Conservation (phyloP, 2,329 filamentous ascomycete species). For the Neoarthrinium moseri region DNA sequence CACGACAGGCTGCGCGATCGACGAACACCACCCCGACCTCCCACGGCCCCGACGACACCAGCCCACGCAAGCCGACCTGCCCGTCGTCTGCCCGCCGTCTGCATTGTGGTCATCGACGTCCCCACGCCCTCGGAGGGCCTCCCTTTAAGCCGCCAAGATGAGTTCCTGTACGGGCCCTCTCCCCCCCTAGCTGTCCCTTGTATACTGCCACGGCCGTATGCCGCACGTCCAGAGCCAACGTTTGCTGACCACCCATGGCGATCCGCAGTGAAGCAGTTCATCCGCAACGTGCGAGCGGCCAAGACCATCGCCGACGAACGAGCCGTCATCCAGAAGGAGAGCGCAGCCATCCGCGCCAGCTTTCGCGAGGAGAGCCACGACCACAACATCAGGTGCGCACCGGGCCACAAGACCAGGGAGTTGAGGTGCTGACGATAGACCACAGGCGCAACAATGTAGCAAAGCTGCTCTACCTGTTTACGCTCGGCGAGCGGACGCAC, state of each 20-base stretch:
- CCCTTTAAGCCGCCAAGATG: constrained; percentile 11
- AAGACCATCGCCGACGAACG: constrained; percentile 99
- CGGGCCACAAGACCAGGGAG: too few species aligned
- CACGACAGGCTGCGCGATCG: background rate
- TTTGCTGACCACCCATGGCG: background rate
- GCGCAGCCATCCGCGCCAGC: constrained; percentile 93
- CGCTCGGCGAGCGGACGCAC: constrained; percentile 92
- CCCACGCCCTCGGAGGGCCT: constrained; percentile 13
- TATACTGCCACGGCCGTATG: background rate
- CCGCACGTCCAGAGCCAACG: too few species aligned
- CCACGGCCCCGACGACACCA: constrained; percentile 2
- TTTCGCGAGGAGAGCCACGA: constrained; percentile 97
- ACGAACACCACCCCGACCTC: background rate
- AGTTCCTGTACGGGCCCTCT: constrained; percentile 12
- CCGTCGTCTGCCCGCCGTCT: background rate
- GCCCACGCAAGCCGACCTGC: background rate
- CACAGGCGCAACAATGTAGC: constrained; percentile 95
- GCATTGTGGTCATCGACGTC: constrained; percentile 5
- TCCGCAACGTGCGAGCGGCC: constrained; percentile 95
- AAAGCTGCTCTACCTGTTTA: constrained; percentile 97
- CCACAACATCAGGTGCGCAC: constrained; percentile 75
- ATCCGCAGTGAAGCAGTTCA: constrained; percentile 92
- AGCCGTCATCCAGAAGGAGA: constrained; percentile 98
- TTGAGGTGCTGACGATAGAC: constrained; percentile 10
- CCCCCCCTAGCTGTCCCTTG: background rate